Base-by-base conservation (phyloP, 768 basidiomycete species). In the Solioccasus polychromus region DNA sequence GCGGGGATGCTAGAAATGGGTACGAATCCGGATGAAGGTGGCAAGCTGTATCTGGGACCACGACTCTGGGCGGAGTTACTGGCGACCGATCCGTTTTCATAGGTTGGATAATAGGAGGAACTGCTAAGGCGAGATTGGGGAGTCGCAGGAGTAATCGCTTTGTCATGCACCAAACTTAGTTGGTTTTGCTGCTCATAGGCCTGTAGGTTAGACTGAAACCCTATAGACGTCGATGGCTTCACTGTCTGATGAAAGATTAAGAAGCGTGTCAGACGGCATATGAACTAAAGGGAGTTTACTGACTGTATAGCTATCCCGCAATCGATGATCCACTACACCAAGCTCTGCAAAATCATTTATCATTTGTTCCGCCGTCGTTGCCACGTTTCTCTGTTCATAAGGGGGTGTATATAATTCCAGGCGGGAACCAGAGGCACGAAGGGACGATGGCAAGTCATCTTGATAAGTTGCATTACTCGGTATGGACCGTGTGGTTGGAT, bases 351-450 rank as follows among this genome's bases (percentile, higher is more conserved):
- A 83, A 39, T 85, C 82, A 46, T 75, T 77, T 18, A 78, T 63
- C n/a, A 88, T 44, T 31, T 71, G 69, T 50, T 84, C 83, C 20
- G 83, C 60, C 2, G 57, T 20, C 1, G 75, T 68, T 14, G 73
- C 59, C 19, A 58, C 47, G 24, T 66, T 71, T 29, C 72, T 68
- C 39, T 75, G 76, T 48, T 89, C 86, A 56, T 92, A 92, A 2
- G 81, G 80, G 0, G 87, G 80, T 29, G 78, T 77, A 59, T 92
- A 92, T 17, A 90, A 68, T 53, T 88, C 83, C 9, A 78, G 79
- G 36, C 78, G 67, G 18, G 85, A 83, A 53, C 68, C 78, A 5
- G 87, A 85, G 17, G 77, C 68, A 32, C 81, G 71, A 28, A 89
- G 58, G 6, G 82, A 78, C 4, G 83, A 74, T 3, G 86, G 80